Base-by-base conservation (phyloP, 2,329 filamentous ascomycete species). In the Daldinia eschscholtzii region DNA sequence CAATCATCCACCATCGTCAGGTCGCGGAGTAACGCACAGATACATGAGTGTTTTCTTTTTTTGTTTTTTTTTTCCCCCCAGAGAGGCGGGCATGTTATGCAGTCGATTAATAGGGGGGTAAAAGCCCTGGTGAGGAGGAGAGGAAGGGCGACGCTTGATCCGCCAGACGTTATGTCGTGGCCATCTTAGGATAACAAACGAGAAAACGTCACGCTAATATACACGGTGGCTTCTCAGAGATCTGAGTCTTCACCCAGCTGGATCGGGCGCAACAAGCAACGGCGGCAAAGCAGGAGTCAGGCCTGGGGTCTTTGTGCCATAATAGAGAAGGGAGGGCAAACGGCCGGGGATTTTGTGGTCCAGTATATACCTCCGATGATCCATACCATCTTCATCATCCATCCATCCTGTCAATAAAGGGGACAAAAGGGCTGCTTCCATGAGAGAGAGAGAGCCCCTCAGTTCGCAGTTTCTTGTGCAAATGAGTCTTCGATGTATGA, bases 291-390 rank as follows among this genome's bases (percentile, higher is more conserved):
- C 53, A 20, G 30, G 28, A 48, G 42, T 37, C 26, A 35, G 18
- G 35, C 10, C 26, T 10, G 4, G 48, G 60, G 62, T 68, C 61
- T 68, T 61, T 65, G 66, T 68, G 62, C 58, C 30, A 65, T 68
- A 68, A 58, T 42, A 44, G 10, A 20, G 35, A 41, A 44, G 41
- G 41, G 41, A 18, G 50, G 41, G 10, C 33, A 30, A 37, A 46
- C 35, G 42, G 53, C 57, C 35, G 48, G 52, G 39, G 10, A 9
- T 30, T 53, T 42, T 35, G 61, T 68, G 65, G 46, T 61, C 66
- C 46, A 62, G 66, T 68, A 68, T 65, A 68, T 68, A 68, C 26
- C 57, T 57, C 50, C 20, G 37, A 53, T 61, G 57, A 67, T 58
- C 55, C 10, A 53, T 15, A 37, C 30, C 52, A 55, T 12, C 18